Conservation (phyloP, 2,329 filamentous ascomycete species). For the Zymoseptoria passerinii region DNA sequence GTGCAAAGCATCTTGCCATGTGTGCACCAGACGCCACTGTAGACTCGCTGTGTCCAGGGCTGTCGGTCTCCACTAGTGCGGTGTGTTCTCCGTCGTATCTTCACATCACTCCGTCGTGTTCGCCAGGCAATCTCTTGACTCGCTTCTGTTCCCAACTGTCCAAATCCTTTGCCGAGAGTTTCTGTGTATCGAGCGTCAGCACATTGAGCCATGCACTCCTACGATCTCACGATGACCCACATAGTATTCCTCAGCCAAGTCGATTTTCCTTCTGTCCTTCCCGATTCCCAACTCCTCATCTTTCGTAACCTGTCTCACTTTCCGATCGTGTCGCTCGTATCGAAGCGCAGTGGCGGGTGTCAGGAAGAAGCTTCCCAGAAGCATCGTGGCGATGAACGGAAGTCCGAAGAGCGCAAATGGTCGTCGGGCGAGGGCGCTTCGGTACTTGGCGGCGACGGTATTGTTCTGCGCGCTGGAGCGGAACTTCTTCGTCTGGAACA, state of each 20-base stretch:
- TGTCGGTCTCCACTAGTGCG: background rate
- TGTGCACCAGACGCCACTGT: background rate
- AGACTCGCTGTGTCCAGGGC: background rate
- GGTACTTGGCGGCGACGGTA: slow-evolving; percentile 68
- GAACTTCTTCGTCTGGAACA: slow-evolving; percentile 43
- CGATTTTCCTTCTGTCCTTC: slow-evolving; percentile 60
- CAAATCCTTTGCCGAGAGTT: slow-evolving; percentile 77
- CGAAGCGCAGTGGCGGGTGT: slow-evolving; percentile 89
- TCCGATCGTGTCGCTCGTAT: slow-evolving; percentile 88
- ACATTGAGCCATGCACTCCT: slow-evolving; percentile 10
- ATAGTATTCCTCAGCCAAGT: slow-evolving; percentile 80
- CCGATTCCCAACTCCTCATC: slow-evolving; percentile 82
- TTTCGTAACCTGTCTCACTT: slow-evolving; percentile 73
- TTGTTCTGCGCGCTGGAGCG: slow-evolving; percentile 57
- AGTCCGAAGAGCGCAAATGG: slow-evolving; percentile 91
- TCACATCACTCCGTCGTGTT: slow-evolving; percentile 74
- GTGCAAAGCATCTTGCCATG: background rate
- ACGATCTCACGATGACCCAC: slow-evolving; percentile 44
- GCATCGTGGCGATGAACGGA: slow-evolving; percentile 82
- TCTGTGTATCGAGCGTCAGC: slow-evolving; percentile 40
- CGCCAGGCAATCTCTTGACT: slow-evolving; percentile 79
- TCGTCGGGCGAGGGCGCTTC: slow-evolving; percentile 62
- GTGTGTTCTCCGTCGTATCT: background rate
- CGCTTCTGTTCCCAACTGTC: slow-evolving; percentile 97
- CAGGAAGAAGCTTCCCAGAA: slow-evolving; percentile 86